Evolutionary conservation across 257 asterid species (phyloP).

Genomic region (Osmanthus fragrans): DNA sequence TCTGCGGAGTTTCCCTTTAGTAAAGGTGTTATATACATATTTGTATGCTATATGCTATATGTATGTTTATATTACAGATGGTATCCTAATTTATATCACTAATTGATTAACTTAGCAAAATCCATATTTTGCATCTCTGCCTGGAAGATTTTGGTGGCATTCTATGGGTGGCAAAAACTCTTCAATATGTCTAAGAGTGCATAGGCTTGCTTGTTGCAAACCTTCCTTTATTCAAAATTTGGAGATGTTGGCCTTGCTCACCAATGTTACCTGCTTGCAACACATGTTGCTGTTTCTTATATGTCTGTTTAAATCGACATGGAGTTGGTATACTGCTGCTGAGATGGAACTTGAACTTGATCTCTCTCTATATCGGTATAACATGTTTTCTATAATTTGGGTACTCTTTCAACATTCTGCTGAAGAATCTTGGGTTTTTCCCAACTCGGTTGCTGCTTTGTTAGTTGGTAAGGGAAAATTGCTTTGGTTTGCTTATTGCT

Average conservation of each 20-base stretch:
- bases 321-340: slow-evolving; percentile 52
- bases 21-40: not conserved
- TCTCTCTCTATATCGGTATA: slow-evolving; percentile 53
- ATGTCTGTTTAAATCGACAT: slow-evolving; percentile 33
- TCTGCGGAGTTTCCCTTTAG: not conserved
- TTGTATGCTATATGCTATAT: not conserved
- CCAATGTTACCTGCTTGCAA: slow-evolving; percentile 33
- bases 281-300: slow-evolving; percentile 33
- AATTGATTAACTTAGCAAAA: slow-evolving; percentile 15
- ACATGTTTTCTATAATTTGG: slow-evolving; percentile 56
- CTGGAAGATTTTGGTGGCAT: slow-evolving; percentile 25
- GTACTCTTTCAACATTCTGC: slow-evolving; percentile 70
- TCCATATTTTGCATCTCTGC: slow-evolving; percentile 7
- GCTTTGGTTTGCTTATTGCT: slow-evolving; percentile 52
- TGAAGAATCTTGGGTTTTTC: slow-evolving; percentile 77
- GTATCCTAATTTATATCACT: not conserved
- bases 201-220: slow-evolving; percentile 34
- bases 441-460: slow-evolving; percentile 80
- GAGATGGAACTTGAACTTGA: slow-evolving; percentile 51
- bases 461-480: slow-evolving; percentile 89
- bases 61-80: not conserved
- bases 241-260: slow-evolving; percentile 36
- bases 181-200: slow-evolving; percentile 18
- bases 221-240: slow-evolving; percentile 12
- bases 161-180: slow-evolving; percentile 15